Evolutionary conservation across 148 eudicot species (phyloP).

Genomic region (Arbutus unedo): DNA sequence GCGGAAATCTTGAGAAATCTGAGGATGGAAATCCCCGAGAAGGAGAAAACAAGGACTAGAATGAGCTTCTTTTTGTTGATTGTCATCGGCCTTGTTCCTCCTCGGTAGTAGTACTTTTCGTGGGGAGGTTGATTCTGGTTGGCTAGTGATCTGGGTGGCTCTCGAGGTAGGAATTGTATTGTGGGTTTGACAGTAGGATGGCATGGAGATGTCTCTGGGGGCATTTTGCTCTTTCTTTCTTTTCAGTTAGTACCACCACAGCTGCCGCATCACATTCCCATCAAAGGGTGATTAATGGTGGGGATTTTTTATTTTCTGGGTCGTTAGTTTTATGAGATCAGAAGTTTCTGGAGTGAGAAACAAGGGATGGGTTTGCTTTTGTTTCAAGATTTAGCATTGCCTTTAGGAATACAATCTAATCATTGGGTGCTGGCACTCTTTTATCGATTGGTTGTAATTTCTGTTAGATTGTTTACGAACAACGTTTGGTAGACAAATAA

Average conservation of each 20-base stretch:
- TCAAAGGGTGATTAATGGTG: not conserved
- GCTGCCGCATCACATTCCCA: conserved; percentile 5
- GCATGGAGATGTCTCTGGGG: conserved; percentile 37
- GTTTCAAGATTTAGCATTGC: conserved; percentile 25
- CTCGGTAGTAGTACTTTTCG: not conserved
- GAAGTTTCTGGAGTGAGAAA: conserved; percentile 27
- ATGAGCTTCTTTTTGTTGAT: conserved; percentile 55
- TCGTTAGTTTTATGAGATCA: not conserved
- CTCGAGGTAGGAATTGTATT: conserved; percentile 20
- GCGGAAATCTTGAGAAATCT: conserved; percentile 54
- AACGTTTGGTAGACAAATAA: not conserved
- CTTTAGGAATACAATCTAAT: not conserved
- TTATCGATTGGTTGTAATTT: not conserved
- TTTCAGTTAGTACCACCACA: not conserved
- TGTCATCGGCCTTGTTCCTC: conserved; percentile 31
- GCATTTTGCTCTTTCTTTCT: conserved; percentile 34
- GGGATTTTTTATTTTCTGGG: not conserved
- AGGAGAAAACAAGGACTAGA: conserved; percentile 49
- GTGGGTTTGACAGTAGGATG: conserved; percentile 22
- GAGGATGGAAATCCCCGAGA: conserved; percentile 55
- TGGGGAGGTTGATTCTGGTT: not conserved
- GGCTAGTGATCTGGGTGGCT: conserved; percentile 5
- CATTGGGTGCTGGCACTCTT: conserved; percentile 3
- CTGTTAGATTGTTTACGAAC: not conserved
- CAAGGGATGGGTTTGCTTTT: conserved; percentile 33